Conservation (phyloP, 2,329 filamentous ascomycete genomes). For the Fusarium veterinarium region DNA sequence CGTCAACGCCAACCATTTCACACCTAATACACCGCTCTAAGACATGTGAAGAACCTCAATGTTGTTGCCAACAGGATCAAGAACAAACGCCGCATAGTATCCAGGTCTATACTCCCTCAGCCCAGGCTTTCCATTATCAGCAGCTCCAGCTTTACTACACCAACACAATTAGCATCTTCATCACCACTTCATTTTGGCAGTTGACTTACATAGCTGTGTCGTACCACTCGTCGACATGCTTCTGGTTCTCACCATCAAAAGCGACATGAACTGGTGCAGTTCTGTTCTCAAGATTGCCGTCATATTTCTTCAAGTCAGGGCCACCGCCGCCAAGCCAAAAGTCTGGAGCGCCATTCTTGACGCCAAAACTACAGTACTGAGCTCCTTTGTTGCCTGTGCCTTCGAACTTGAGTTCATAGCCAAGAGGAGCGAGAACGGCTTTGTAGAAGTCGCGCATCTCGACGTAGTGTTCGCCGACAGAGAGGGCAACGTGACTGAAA, state of each 20-base stretch:
- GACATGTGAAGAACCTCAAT: conserved; percentile 57
- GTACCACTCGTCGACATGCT: conserved; percentile 42
- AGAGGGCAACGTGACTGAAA: conserved; percentile 38
- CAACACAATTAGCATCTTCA: neutral
- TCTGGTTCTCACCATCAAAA: conserved; percentile 29
- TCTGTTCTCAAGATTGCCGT: conserved; percentile 36
- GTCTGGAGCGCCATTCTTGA: conserved; percentile 27
- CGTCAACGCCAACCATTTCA: neutral
- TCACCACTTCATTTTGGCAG: accelerated
- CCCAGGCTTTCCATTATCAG: conserved; percentile 62
- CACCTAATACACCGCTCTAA: neutral
- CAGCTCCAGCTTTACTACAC: conserved; percentile 55
- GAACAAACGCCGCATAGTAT: conserved; percentile 64
- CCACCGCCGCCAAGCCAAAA: conserved; percentile 44
- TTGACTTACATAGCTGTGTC: conserved; percentile 41
- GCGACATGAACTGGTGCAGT: conserved; percentile 40
- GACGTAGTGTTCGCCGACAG: conserved; percentile 41
- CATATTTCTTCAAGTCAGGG: conserved; percentile 36
- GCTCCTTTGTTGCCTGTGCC: conserved; percentile 5
- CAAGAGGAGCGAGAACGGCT: conserved; percentile 41
- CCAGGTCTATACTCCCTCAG: conserved; percentile 56
- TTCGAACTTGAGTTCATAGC: conserved; percentile 40
- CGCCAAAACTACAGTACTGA: conserved; percentile 40
- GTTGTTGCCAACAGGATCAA: conserved; percentile 64
- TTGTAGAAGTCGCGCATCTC: conserved; percentile 47